Base-by-base conservation (phyloP, 352 stramenopile species). In the Pythium pyrilobum region DNA sequence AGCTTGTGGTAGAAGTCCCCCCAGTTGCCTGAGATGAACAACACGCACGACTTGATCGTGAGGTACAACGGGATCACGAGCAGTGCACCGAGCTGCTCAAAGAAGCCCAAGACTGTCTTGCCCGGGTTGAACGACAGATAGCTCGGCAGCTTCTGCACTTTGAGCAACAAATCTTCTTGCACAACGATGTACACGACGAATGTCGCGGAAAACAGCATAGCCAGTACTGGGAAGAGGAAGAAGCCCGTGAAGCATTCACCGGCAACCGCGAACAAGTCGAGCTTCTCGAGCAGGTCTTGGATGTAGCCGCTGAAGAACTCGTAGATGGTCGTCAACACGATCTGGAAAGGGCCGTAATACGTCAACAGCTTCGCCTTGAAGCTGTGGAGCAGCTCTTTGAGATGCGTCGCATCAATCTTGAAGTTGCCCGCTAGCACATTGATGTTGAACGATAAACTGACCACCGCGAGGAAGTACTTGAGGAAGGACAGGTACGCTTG, bases 381-480 rank as follows among this genome's bases (percentile, higher is more conserved):
- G 7, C 21, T 54, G 8, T 39, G 5, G 18, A 78, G 29, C 29
- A 80, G 25, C 5, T n/a, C n/a, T 2, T 54, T 28, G 3, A 81
- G 21, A 1, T 51, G 43, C 0, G 3, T 5, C 4, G 36, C 16
- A 13, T 67, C 31, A 7, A 78, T 41, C 0, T 66, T 61, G 59
- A 81, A 76, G 29, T 70, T 70, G 0, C 51, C 62, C 1, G 64
- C 59, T 7, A 85, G 49, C 33, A 85, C 69, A 1, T 62, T 71
- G 23, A 85, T 67, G 64, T 85, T 85, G 72, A 85, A 85, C 4
- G 71, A 82, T 36, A 85, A 69, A 70, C 66, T 81, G 36, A 85
- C 52, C 15, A 85, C 58, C 0, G 57, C 55, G 13, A 85, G 44
- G 33, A 82, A 72, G 55, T 82, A 82, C 51, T 85, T 85, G 45